A percentile compares a stretch with the other conserved stretches of the same genome.
phyloP scores from a whole-genome alignment of 2,329 filamentous ascomycete genomes.

The Knufia fluminis region DNA sequence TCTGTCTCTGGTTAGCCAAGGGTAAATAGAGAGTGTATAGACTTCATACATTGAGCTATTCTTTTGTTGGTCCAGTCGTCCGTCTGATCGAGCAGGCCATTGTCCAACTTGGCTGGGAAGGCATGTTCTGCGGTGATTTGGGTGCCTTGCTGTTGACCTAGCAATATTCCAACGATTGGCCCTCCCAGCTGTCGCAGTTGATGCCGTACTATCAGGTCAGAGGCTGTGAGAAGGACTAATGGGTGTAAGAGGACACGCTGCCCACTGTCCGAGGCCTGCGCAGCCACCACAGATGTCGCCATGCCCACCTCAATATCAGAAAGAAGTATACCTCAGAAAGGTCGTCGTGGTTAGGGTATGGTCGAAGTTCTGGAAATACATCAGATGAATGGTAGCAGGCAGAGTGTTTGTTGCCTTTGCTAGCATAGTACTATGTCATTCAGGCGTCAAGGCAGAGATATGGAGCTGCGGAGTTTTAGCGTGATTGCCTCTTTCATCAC shows the following conservation, averaged over 20 bases:
- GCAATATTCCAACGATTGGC: slow-evolving; percentile 74
- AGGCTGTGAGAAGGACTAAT: slow-evolving; percentile 89
- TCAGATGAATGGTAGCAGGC: not conserved
- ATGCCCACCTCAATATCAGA: not conserved
- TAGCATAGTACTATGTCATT: no score
- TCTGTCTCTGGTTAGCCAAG: slow-evolving; percentile 43
- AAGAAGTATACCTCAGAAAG: not conserved
- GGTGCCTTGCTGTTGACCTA: slow-evolving; percentile 84
- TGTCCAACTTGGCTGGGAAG: slow-evolving; percentile 68
- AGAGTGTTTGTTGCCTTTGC: slow-evolving; percentile 9
- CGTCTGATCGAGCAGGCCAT: slow-evolving; percentile 52
- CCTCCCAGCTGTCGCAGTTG: slow-evolving; percentile 65
- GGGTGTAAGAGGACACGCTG: slow-evolving; percentile 57
- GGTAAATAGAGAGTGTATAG: not conserved
- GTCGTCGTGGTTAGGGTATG: not conserved
- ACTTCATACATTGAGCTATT: slow-evolving; percentile 68
- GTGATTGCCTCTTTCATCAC: not conserved
- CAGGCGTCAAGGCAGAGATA: not conserved
- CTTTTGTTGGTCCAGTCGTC: slow-evolving; percentile 63
- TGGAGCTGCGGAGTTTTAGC: not conserved
- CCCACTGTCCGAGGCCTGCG: slow-evolving; percentile 1
- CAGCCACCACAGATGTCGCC: slow-evolving; percentile 1
- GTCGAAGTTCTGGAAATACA: no score
- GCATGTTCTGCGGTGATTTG: slow-evolving; percentile 88
- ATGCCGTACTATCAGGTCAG: slow-evolving; percentile 91